These are phyloP conservation scores for Trichoderma oligosporum DNA, from an alignment of 2,329 filamentous ascomycete genomes.

Conservation along the genomic window DNA sequence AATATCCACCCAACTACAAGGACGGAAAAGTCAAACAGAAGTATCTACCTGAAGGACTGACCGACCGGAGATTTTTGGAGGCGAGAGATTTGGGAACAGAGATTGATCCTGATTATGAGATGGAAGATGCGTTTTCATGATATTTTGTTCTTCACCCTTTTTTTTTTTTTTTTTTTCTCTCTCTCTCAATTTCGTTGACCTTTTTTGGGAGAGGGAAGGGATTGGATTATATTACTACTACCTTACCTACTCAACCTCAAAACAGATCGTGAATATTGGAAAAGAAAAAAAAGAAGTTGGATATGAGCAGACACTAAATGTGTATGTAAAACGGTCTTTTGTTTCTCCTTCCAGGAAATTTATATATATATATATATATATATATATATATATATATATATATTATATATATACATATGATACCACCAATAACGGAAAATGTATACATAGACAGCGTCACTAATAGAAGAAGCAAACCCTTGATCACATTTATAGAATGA, in stretches of 20 bases:
- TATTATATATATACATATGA: too few relatives aligned
- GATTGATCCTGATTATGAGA: conserved; percentile 65
- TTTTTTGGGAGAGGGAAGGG: not conserved
- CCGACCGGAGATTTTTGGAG: conserved; percentile 71
- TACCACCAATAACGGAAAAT: conserved; percentile 1
- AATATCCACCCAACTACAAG: conserved; percentile 89
- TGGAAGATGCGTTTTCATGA: conserved; percentile 28
- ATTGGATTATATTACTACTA: conserved; percentile 1
- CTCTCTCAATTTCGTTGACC: too few relatives aligned
- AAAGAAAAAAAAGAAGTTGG: not conserved
- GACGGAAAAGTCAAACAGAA: conserved; percentile 81
- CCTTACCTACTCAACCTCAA: too few relatives aligned
- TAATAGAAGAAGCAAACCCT: not conserved
- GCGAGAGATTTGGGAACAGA: conserved; percentile 73
- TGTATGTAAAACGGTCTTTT: not conserved
- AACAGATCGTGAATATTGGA: not conserved
- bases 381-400: too few relatives aligned
- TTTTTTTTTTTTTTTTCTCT: too few relatives aligned
- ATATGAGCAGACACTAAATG: not conserved
- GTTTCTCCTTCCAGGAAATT: not conserved
- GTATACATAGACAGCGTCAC: conserved; percentile 4
- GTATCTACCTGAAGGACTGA: conserved; percentile 77
- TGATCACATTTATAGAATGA: not conserved
- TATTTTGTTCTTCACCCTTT: too few relatives aligned
- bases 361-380: too few relatives aligned